phyloP scores from a whole-genome alignment of 495 filamentous ascomycete genomes.

The Daldinia caldariorum region DNA sequence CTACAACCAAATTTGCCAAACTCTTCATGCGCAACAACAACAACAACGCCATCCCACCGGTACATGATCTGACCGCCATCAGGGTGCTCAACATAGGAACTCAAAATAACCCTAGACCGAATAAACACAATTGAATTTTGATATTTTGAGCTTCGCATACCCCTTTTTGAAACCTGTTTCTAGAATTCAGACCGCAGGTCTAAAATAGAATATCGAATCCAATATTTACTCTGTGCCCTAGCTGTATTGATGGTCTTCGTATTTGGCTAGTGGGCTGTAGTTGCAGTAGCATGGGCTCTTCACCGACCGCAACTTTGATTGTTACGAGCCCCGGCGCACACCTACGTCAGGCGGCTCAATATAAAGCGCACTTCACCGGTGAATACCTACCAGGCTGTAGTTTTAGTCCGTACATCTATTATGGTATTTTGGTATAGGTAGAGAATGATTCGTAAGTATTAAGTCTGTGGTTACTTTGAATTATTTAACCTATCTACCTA shows the following conservation, averaged over 20 bases:
- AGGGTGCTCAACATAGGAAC: not conserved
- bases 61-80: not conserved
- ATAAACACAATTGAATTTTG: not conserved
- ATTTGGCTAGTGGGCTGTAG: not conserved
- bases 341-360: not conserved
- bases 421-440: too few species aligned
- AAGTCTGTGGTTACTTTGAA: too few species aligned
- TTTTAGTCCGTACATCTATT: too few species aligned
- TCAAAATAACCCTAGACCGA: not conserved
- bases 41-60: too few species aligned
- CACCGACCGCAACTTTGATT: not conserved
- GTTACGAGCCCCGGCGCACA: not conserved
- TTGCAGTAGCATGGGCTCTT: not conserved
- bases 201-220: not conserved
- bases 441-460: too few species aligned
- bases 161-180: not conserved
- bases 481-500: too few species aligned
- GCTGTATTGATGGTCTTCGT: not conserved
- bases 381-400: too few species aligned
- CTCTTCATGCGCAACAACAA: too few species aligned
- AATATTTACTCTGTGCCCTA: not conserved
- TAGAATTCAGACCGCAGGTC: not conserved
- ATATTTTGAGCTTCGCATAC: not conserved
- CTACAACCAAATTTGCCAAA: too few species aligned
- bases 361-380: not conserved